Percentiles rank a stretch among this genome's conserved stretches.
Conservation (phyloP, 495 filamentous ascomycete species). For the Cenococcum geophilum region DNA sequence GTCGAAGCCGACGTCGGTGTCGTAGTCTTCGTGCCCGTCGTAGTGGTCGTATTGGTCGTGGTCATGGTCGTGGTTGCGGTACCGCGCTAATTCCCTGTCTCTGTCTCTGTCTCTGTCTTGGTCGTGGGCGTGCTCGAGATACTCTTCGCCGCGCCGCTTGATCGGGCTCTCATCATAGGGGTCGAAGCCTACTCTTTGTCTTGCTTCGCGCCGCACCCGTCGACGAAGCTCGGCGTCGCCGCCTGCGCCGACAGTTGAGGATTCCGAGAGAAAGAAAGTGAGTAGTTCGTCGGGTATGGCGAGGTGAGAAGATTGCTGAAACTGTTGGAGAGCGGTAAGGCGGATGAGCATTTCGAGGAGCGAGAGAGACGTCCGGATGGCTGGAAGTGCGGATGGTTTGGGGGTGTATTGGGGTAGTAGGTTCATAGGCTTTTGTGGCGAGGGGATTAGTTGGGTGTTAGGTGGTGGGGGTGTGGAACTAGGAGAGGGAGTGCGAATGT, state of each 20-base stretch:
- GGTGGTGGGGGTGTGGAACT: slow-evolving; percentile 27
- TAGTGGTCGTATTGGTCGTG: slow-evolving; percentile 10
- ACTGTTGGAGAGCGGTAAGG: slow-evolving; percentile 89
- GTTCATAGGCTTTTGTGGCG: slow-evolving; percentile 49
- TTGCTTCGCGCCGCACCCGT: slow-evolving; percentile 63
- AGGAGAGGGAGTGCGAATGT: slow-evolving; percentile 35
- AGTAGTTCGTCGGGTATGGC: slow-evolving; percentile 91
- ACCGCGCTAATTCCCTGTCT: not conserved
- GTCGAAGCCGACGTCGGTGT: slow-evolving; percentile 9
- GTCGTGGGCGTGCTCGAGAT: slow-evolving; percentile 43
- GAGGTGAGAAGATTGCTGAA: slow-evolving; percentile 88
- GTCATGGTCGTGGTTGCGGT: slow-evolving; percentile 9
- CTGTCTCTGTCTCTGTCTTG: not conserved
- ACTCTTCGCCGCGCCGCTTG: slow-evolving; percentile 58
- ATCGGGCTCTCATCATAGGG: slow-evolving; percentile 69
- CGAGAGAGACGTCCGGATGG: slow-evolving; percentile 67
- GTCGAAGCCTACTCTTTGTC: slow-evolving; percentile 81
- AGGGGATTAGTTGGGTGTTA: slow-evolving; percentile 24
- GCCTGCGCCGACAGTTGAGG: slow-evolving; percentile 64
- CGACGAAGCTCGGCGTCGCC: slow-evolving; percentile 64
- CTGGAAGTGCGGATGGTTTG: slow-evolving; percentile 18
- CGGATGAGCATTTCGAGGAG: slow-evolving; percentile 92
- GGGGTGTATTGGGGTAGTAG: slow-evolving; percentile 30
- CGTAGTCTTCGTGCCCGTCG: not conserved
- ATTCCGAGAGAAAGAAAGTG: slow-evolving; percentile 88